Conservation (phyloP, 208 protist genomes). For the Acanthamoeba sp. region DNA sequence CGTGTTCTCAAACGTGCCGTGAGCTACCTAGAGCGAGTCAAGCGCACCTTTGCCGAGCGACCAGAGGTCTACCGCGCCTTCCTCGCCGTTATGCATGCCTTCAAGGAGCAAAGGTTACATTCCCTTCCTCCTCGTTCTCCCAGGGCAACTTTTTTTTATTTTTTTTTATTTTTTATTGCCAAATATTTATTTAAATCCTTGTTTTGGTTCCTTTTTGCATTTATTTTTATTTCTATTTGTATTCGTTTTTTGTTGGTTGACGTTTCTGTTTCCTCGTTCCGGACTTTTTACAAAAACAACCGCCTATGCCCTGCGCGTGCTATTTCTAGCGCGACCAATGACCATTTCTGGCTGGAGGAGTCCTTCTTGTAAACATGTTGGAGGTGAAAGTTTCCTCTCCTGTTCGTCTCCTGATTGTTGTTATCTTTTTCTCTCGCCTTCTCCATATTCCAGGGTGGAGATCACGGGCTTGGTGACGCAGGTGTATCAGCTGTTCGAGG, state of each 20-base stretch:
- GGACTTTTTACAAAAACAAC: no score
- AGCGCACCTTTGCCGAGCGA: slow-evolving; percentile 50
- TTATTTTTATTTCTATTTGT: neutral
- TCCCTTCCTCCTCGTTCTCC: neutral
- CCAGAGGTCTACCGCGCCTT: slow-evolving; percentile 53
- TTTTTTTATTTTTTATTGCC: neutral
- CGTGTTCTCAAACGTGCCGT: slow-evolving; percentile 52
- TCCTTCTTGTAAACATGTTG: no score
- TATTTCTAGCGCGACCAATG: no score
- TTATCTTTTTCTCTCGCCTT: neutral
- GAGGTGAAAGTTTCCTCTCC: neutral
- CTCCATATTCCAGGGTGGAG: neutral
- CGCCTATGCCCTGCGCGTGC: no score
- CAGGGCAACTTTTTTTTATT: neutral
- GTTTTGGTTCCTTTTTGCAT: neutral
- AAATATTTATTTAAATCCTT: neutral
- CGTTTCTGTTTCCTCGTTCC: no score
- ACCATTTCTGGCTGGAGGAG: no score
- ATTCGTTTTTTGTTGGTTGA: neutral
- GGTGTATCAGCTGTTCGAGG: slow-evolving; percentile 69
- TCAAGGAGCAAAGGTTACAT: slow-evolving; percentile 41
- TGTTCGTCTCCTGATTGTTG: neutral
- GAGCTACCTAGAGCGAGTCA: slow-evolving; percentile 56
- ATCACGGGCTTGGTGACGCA: slow-evolving; percentile 32
- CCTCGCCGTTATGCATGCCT: slow-evolving; percentile 55